These are phyloP conservation scores for Pseudoscleropodium purum DNA, from an alignment of 225 moss, liverwort and hornwort species.

Conservation along the genomic window DNA sequence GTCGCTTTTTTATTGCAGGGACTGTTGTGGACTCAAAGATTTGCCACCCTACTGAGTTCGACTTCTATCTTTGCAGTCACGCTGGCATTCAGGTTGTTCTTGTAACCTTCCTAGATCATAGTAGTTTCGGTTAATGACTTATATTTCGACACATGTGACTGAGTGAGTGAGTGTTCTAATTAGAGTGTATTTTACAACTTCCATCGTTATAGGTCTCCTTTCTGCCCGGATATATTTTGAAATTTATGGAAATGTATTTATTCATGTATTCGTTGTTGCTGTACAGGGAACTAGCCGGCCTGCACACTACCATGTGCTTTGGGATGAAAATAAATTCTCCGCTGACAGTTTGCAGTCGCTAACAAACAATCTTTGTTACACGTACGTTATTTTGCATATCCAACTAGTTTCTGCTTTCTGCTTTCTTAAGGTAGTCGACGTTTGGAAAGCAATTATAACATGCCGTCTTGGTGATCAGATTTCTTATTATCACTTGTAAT, in stretches of 20 bases:
- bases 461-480: too few relatives aligned
- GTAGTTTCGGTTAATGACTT: neutral
- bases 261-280: neutral
- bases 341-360: conserved; percentile 79
- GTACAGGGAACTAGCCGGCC: conserved; percentile 87
- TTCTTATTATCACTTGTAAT: neutral
- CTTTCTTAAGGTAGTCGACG: too few relatives aligned
- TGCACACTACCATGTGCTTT: conserved; percentile 87
- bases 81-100: conserved; percentile 78
- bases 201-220: neutral
- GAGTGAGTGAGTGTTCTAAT: neutral
- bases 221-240: fast-evolving
- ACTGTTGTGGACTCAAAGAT: conserved; percentile 94
- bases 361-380: conserved; percentile 90
- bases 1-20: neutral
- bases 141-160: too few relatives aligned
- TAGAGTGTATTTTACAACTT: fast-evolving
- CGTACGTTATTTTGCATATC: conserved; percentile 14
- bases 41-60: conserved; percentile 97
- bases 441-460: too few relatives aligned
- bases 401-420: neutral
- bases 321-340: conserved; percentile 94
- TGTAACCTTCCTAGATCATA: neutral
- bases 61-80: conserved; percentile 94
- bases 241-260: neutral